Percentiles rank a stretch among this genome's conserved stretches.
phyloP scores from a whole-genome alignment of 176 grass and related monocot species.

The Phyllostachys edulis region DNA sequence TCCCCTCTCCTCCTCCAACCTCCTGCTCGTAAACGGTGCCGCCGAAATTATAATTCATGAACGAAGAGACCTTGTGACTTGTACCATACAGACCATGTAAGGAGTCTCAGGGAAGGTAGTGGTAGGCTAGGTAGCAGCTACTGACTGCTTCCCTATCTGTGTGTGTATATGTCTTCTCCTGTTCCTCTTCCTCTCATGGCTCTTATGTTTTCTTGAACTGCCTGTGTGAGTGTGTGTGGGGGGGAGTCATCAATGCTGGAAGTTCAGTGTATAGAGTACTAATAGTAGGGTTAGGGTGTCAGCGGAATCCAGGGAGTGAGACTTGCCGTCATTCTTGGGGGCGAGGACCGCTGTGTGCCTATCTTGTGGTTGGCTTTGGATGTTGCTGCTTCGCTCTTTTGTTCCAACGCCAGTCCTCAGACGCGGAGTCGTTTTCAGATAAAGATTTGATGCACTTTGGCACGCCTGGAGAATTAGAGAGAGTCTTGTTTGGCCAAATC shows the following conservation, averaged over 20 bases:
- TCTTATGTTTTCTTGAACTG: background rate
- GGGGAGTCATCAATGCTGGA: background rate
- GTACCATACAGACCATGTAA: slow-evolving; percentile 4
- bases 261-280: slow-evolving; percentile 10
- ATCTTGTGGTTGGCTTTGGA: slow-evolving; percentile 35
- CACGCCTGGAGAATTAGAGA: background rate
- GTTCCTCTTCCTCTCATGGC: slow-evolving; percentile 36
- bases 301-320: slow-evolving; percentile 31
- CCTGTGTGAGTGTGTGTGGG: background rate
- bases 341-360: background rate
- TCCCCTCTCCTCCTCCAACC: background rate
- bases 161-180: slow-evolving; percentile 36
- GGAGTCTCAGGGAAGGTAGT: background rate
- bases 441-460: slow-evolving; percentile 27
- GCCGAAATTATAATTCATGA: slow-evolving; percentile 40
- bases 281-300: slow-evolving; percentile 23
- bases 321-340: slow-evolving; percentile 15
- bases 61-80: slow-evolving; percentile 7
- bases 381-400: slow-evolving; percentile 3
- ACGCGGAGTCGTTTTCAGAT: slow-evolving; percentile 17
- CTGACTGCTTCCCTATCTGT: slow-evolving; percentile 8
- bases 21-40: slow-evolving; percentile 29
- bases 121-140: background rate
- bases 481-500: slow-evolving; percentile 1
- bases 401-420: background rate